Percentiles rank a stretch among this genome's conserved stretches.
These are phyloP conservation scores for Turnera subulata DNA, from an alignment of 345 rosid species.

Conservation along the genomic window DNA sequence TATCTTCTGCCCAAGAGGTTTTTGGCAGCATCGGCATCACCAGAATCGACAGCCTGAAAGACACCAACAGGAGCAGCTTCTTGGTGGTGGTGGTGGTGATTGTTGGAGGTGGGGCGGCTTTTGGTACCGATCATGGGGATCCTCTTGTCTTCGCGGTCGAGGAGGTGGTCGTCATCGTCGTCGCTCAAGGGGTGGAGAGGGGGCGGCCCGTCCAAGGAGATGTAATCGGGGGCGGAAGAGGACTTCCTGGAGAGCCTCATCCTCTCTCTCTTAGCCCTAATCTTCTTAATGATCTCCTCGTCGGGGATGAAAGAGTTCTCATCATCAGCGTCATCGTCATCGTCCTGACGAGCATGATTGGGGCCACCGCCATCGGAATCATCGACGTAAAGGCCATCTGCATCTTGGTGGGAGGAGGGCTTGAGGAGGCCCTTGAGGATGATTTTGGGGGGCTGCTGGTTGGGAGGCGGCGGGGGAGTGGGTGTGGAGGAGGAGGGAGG, in stretches of 20 bases:
- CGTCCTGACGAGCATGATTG: background rate
- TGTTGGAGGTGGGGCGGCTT: constrained; percentile 14
- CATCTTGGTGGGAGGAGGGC: constrained; percentile 15
- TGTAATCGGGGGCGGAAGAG: constrained; percentile 62
- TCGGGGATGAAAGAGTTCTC: constrained; percentile 32
- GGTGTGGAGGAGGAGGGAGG: constrained; percentile 3
- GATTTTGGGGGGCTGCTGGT: constrained; percentile 36
- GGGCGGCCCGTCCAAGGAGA: constrained; percentile 52
- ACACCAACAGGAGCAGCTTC: constrained; percentile 37
- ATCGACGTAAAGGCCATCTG: background rate
- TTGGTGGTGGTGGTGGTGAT: constrained; percentile 22
- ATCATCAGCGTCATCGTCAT: constrained; percentile 10
- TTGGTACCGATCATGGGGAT: constrained; percentile 52
- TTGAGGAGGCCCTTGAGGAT: constrained; percentile 55
- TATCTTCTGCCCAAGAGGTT: constrained; percentile 2
- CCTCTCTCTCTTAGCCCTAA: constrained; percentile 66
- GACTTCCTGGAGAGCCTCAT: constrained; percentile 46
- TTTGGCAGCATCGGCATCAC: constrained; percentile 9
- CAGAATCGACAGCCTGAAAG: constrained; percentile 42
- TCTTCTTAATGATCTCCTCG: constrained; percentile 53
- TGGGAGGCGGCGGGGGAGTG: background rate
- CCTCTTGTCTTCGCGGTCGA: constrained; percentile 54
- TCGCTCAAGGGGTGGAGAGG: constrained; percentile 48
- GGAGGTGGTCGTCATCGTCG: constrained; percentile 86
- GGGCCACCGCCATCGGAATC: constrained; percentile 24